Evolutionary conservation across 768 basidiomycete genomes (phyloP).

Genomic region (Rhizopogon sp.): DNA sequence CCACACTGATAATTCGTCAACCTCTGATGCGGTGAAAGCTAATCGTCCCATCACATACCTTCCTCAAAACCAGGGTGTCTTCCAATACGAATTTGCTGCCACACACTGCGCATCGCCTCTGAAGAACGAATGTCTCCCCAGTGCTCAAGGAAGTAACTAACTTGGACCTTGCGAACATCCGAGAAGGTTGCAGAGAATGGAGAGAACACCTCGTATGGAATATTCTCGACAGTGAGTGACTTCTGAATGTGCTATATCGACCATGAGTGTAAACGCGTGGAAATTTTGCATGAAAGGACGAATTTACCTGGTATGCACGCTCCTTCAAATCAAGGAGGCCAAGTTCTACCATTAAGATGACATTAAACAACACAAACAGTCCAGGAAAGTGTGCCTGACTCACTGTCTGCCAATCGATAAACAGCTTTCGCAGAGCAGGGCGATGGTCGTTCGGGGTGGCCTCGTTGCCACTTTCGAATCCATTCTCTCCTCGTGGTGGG

Average conservation of each 20-base stretch:
- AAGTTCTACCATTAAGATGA: conserved; percentile 43
- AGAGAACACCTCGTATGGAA: conserved; percentile 83
- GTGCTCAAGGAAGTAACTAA: conserved; percentile 74
- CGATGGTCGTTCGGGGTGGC: conserved; percentile 57
- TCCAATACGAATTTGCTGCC: conserved; percentile 80
- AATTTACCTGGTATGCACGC: conserved; percentile 52
- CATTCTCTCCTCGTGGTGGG: conserved; percentile 54
- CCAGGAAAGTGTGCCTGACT: conserved; percentile 20
- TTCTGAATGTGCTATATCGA: conserved; percentile 62
- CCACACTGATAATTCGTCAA: conserved; percentile 47
- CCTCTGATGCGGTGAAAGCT: neutral
- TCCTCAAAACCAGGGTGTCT: conserved; percentile 87
- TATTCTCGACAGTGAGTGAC: conserved; percentile 72
- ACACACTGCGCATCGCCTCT: conserved; percentile 77
- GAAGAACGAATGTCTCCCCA: conserved; percentile 83
- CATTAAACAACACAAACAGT: neutral
- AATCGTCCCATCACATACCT: conserved; percentile 36
- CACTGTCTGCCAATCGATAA: conserved; percentile 80
- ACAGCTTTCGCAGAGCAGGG: conserved; percentile 82
- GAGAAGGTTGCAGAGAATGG: conserved; percentile 80
- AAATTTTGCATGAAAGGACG: neutral
- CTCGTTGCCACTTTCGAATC: conserved; percentile 64
- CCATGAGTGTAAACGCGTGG: neutral
- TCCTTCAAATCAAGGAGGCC: conserved; percentile 69
- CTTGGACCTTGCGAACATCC: conserved; percentile 77